Evolutionary conservation across 805 yeast species (phyloP), one percentile per base, ranked within the genome.

Genomic region (Candida wancherniae): DNA sequence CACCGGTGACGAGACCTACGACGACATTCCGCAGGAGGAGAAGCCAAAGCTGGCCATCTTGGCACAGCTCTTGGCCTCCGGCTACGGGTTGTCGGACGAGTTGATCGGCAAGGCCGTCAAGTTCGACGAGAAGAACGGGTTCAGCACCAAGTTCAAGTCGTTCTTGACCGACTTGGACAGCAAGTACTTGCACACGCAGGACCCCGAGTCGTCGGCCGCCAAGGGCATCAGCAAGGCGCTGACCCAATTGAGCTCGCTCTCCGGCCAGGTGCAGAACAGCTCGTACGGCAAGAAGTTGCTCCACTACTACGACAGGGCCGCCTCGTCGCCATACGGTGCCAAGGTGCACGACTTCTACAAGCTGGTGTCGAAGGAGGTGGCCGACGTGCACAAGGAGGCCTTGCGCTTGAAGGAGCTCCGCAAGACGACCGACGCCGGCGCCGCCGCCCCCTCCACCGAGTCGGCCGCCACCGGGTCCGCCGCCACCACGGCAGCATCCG

Each of bases 41-140:
- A 83, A 83, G 61, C 94, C 94, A 34, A 80, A 80, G 50, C 57
- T 77, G 34, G 75, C 85, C 12, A 76, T 84, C 37, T 62, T 82
- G 59, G 90, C 92, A 1, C 90, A 83, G 56, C 72, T 80, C 46
- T 63, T 83, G 37, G 68, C 85, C 19, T 72, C 76, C n/a, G 94
- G 94, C 4, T 83, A 84, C 51, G 71, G 67, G 12, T 55, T 83
- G 25, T 68, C 79, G 27, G 92, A 84, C 53, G 58, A 67, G 29
- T 58, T 81, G 29, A 63, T 83, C 25, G 67, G 71, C 35, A 70
- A 69, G 48, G 82, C 85, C 14, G 65, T 80, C 31, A 74, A 67
- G 12, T 63, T 78, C 40, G 92, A 84, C 55, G 65, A 76, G 42
- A 63, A 77, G 47, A 71, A 77, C 48, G 92, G 90, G 0, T 55